phyloP scores from a whole-genome alignment of 805 yeast genomes.

The Cyberlindnera mississippiensis region DNA sequence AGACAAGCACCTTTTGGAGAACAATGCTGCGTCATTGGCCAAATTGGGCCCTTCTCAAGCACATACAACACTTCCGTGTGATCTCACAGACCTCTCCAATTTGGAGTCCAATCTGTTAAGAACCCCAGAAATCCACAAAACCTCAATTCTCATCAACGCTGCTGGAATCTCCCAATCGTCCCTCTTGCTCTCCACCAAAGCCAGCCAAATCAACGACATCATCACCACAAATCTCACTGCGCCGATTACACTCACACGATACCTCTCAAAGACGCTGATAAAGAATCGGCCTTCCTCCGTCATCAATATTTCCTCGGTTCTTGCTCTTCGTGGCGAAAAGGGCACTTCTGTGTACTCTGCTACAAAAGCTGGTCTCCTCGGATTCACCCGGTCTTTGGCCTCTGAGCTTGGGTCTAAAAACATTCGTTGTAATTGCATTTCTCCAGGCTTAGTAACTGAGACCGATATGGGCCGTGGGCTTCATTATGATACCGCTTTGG shows the following conservation, averaged over 20 bases:
- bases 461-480: slow-evolving; percentile 52
- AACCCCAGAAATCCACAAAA: slow-evolving; percentile 11
- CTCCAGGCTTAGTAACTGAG: slow-evolving; percentile 63
- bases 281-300: slow-evolving; percentile 36
- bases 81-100: slow-evolving; percentile 12
- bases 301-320: slow-evolving; percentile 63
- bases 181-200: slow-evolving; percentile 42
- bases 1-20: slow-evolving; percentile 34
- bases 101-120: not conserved
- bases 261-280: slow-evolving; percentile 50
- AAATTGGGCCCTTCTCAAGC: slow-evolving; percentile 12
- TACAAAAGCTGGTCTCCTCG: slow-evolving; percentile 64
- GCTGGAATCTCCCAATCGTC: slow-evolving; percentile 63
- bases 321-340: slow-evolving; percentile 43
- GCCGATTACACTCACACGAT: slow-evolving; percentile 56
- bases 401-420: slow-evolving; percentile 49
- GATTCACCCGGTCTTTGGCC: slow-evolving; percentile 58
- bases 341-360: slow-evolving; percentile 71
- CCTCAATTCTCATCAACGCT: slow-evolving; percentile 31
- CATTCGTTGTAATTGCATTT: slow-evolving; percentile 59
- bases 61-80: slow-evolving; percentile 19
- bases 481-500: slow-evolving; percentile 19
- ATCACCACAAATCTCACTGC: slow-evolving; percentile 55
- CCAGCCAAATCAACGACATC: slow-evolving; percentile 40
- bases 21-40: slow-evolving; percentile 17